A percentile compares a stretch with the other conserved stretches of the same genome.
phyloP scores from a whole-genome alignment of 2,329 filamentous ascomycete genomes.

The Penicillium expansum region DNA sequence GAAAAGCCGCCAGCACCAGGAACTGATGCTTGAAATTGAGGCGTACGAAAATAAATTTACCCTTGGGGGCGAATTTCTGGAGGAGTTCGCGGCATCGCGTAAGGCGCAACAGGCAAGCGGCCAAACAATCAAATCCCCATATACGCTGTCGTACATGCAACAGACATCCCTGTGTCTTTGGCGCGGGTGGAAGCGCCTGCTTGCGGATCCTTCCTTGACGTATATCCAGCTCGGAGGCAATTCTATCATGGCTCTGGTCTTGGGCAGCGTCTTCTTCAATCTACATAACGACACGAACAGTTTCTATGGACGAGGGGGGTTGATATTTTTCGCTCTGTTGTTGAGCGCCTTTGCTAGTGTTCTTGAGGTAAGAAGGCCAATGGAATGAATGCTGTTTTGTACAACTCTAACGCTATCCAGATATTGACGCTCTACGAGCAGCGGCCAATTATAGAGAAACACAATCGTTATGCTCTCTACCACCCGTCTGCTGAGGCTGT shows the following conservation, averaged over 20 bases:
- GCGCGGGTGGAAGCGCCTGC: conserved; percentile 72
- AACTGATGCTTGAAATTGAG: conserved; percentile 39
- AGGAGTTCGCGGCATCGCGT: conserved; percentile 36
- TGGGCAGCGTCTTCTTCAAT: conserved; percentile 77
- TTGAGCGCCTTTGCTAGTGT: conserved; percentile 77
- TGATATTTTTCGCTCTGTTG: conserved; percentile 80
- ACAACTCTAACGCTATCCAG: conserved; percentile 6
- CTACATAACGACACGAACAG: conserved; percentile 59
- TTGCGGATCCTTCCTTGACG: conserved; percentile 70
- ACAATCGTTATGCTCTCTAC: too few species aligned
- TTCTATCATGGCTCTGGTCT: conserved; percentile 68
- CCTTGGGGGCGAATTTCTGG: conserved; percentile 36
- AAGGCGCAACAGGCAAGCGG: conserved; percentile 37
- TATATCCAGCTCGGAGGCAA: conserved; percentile 64
- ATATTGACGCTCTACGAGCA: too few species aligned
- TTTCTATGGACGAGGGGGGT: conserved; percentile 71
- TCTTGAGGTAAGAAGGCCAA: conserved; percentile 56
- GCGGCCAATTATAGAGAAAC: too few species aligned
- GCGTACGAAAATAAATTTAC: conserved; percentile 34
- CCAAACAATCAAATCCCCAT: conserved; percentile 67
- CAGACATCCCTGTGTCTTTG: conserved; percentile 74
- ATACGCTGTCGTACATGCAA: conserved; percentile 70
- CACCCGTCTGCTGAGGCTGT: background rate
- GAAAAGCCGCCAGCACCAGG: conserved; percentile 45
- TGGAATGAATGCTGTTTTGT: conserved; percentile 19